phyloP scores from a whole-genome alignment of 2,329 filamentous ascomycete species.

The Pseudogymnoascus sp. region DNA sequence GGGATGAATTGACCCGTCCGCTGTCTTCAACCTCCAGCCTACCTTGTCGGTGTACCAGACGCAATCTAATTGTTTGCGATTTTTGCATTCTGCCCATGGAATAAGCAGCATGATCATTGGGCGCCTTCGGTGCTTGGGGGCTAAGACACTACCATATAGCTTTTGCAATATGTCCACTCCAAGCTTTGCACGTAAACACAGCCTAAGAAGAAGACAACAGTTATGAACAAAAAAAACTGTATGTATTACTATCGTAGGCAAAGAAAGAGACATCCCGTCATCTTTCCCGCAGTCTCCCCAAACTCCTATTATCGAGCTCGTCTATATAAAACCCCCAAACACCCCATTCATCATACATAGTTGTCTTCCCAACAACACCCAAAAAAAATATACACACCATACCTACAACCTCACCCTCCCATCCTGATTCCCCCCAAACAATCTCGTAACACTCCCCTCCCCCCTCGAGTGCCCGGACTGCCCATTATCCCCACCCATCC shows the following conservation, averaged over 20 bases:
- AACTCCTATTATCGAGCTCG: background rate
- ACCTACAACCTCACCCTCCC: constrained; percentile 26
- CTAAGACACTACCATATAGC: no score
- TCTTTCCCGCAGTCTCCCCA: background rate
- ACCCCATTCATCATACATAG: constrained; percentile 5
- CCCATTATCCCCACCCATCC: constrained; percentile 60
- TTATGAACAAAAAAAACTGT: background rate
- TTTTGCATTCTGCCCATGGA: no score
- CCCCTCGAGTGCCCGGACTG: constrained; percentile 27
- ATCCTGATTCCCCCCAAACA: constrained; percentile 44
- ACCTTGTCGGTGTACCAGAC: no score
- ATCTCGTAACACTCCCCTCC: constrained; percentile 43
- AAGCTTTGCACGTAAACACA: background rate
- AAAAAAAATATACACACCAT: background rate
- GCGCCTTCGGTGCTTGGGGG: no score
- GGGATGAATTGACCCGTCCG: no score
- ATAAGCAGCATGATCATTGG: no score
- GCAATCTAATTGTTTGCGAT: no score
- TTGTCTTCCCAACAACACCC: background rate
- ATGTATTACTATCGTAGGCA: constrained; percentile 7
- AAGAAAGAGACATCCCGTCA: background rate
- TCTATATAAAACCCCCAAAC: background rate
- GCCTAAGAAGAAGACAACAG: background rate
- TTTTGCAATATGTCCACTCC: no score
- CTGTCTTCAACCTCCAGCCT: no score